Evolutionary conservation across 768 basidiomycete genomes (phyloP), one percentile per base, ranked within the genome.

Genomic region (Amanita rimosa): DNA sequence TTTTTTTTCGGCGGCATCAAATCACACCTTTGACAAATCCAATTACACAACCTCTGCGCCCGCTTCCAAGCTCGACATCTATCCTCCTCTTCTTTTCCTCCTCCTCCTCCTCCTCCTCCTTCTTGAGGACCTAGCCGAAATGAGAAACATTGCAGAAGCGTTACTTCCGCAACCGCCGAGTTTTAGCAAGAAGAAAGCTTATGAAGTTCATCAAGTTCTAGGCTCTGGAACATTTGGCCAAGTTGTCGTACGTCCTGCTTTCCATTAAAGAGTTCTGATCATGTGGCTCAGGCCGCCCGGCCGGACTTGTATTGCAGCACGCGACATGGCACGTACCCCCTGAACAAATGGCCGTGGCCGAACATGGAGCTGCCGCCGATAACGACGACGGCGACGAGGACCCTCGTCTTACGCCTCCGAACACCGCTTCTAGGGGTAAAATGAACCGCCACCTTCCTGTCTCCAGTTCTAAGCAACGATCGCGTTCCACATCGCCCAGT

Each of bases 201-300:
- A 91, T 56, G 82, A 83, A 52, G 66, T 85, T 1, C 79, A 85
- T 51, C 74, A 83, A 24, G 71, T 80, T 3, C 69, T 94, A 3
- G 93, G 93, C 4, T 73, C 74, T 11, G 93, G 93, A 3, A 82
- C 90, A 0, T 96, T 95, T 65, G 93, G 93, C 21, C 89, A 90
- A 61, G 95, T 97, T 42, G 73, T 91, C 63, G 85, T 88, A 58
- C 47, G 60, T 60, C 34, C 38, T 43, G 46, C 33, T 35, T 49
- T 5, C 22, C 22, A 24, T 24, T 40, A 41, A 33, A 19, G n/a
- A 33, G 13, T 5, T 31, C 16, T n/a, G 41, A 14, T 26, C 10
- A 27, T 43, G 1, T 7, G 11, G 10, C 24, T 16, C 22, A 24
- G 22, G n/a, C n/a, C n/a, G n/a, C 22, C 22, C 5, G 22, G 5